Percentiles rank a stretch among this genome's conserved stretches.
These are phyloP conservation scores for Aspergillus aculeatus DNA, from an alignment of 2,329 filamentous ascomycete genomes.

Conservation along the genomic window DNA sequence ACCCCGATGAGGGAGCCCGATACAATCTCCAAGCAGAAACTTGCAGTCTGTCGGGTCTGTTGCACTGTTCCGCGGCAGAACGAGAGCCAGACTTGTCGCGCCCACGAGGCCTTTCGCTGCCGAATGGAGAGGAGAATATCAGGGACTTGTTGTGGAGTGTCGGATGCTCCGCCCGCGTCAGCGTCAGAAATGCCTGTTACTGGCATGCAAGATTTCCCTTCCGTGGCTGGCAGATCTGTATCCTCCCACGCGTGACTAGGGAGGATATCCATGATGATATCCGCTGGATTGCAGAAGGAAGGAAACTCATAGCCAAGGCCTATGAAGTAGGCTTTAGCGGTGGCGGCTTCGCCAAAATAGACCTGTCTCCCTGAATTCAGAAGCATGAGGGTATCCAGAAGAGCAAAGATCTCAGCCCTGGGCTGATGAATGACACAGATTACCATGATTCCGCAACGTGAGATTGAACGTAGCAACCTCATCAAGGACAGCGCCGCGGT, in stretches of 20 bases:
- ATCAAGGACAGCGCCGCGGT: constrained; percentile 58
- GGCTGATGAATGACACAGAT: constrained; percentile 63
- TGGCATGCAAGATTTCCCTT: too few species aligned
- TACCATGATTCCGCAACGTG: constrained; percentile 56
- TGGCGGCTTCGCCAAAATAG: constrained; percentile 33
- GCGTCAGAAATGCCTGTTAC: too few species aligned
- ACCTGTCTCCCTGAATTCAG: constrained; percentile 56
- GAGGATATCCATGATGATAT: constrained; percentile 62
- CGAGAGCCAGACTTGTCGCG: constrained; percentile 55
- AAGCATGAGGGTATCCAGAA: constrained; percentile 57
- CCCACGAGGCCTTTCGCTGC: constrained; percentile 48
- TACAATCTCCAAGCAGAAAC: background rate
- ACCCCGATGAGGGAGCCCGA: constrained; percentile 3
- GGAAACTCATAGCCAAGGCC: constrained; percentile 53
- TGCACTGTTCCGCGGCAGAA: constrained; percentile 55
- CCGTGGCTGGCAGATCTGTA: background rate
- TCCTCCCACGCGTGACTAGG: constrained; percentile 30
- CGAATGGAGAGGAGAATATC: too few species aligned
- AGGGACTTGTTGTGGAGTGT: too few species aligned
- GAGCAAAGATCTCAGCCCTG: constrained; percentile 57
- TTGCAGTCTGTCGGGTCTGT: constrained; percentile 49
- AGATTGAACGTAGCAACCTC: constrained; percentile 54
- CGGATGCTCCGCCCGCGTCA: too few species aligned
- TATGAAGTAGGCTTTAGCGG: constrained; percentile 35
- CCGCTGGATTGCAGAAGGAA: constrained; percentile 53